Evolutionary conservation across 345 rosid genomes (phyloP), one percentile per base, ranked within the genome.

Genomic region (Triadica sebifera): DNA sequence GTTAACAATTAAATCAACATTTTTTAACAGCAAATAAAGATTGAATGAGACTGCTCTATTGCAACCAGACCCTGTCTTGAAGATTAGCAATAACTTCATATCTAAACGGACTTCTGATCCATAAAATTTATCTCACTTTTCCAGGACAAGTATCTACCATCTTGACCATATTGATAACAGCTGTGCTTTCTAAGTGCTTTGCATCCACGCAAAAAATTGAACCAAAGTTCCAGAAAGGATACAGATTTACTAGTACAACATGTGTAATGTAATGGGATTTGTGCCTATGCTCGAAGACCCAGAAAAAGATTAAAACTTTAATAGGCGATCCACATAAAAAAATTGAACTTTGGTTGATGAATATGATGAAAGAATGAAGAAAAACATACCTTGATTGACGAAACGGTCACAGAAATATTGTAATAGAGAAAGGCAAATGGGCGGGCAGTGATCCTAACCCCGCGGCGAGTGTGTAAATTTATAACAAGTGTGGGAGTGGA

Each of bases 311-410:
- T 25, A 47, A 41, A 19, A 66, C 19, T 47, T 34, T 19, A 82
- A 41, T 34, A 62, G 39, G 64, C 60, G 22, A 77, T 60, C 65
- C 34, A 29, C 9, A 65, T 34, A 29, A 43, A 22, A 53, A n/a
- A 25, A n/a, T 17, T 20, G 29, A 80, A 63, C 53, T 47, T 60
- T 34, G 0, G 13, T 17, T 12, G n/a, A 46, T 3, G 5, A 46
- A 56, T 57, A 0, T 3, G 29, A 29, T 1, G 34, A 55, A 15
- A 24, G 8, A 67, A 25, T 5, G 0, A 24, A 68, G 50, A 41
- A 20, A 25, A 72, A 51, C 69, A 19, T 65, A 84, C 85, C 84
- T 77, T 71, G 82, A 57, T 80, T 56, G 74, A 55, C 46, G 65
- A 55, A 67, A 58, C 43, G 67, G 66, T 50, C 34, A 57, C 2